Conservation (phyloP, 768 basidiomycete species). For the Panaeolus cyanescens region DNA sequence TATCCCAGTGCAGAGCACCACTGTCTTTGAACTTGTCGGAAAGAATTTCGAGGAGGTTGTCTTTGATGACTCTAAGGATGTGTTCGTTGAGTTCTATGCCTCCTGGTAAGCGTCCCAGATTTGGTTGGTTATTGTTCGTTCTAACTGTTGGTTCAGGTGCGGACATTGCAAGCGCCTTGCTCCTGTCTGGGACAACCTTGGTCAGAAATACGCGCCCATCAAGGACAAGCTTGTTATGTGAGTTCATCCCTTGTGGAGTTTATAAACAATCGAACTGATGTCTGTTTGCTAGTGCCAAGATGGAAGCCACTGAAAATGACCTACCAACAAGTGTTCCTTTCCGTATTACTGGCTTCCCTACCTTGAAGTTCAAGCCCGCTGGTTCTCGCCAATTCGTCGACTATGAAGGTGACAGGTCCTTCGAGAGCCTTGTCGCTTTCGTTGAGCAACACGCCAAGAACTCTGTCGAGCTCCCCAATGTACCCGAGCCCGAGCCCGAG, state of each 20-base stretch:
- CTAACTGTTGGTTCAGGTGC: conserved; percentile 51
- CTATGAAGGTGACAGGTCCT: conserved; percentile 89
- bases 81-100: conserved; percentile 97
- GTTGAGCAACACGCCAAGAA: conserved; percentile 83
- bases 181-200: conserved; percentile 91
- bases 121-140: neutral
- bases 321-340: conserved; percentile 87
- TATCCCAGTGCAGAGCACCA: conserved; percentile 85
- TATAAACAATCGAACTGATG: conserved; percentile 14
- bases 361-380: conserved; percentile 94
- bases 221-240: conserved; percentile 83
- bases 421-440: conserved; percentile 85
- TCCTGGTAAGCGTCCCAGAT: conserved; percentile 67
- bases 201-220: conserved; percentile 75
- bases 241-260: conserved; percentile 16
- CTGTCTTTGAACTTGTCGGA: conserved; percentile 81
- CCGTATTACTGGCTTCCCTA: conserved; percentile 89
- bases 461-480: conserved; percentile 47
- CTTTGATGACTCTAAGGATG: conserved; percentile 87
- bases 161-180: conserved; percentile 97
- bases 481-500: conserved; percentile 27
- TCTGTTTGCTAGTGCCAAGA: conserved; percentile 69
- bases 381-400: conserved; percentile 86
- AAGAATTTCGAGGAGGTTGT: conserved; percentile 88
- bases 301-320: conserved; percentile 97